Base-by-base conservation (phyloP, 768 basidiomycete species). In the Boletus bicolor region DNA sequence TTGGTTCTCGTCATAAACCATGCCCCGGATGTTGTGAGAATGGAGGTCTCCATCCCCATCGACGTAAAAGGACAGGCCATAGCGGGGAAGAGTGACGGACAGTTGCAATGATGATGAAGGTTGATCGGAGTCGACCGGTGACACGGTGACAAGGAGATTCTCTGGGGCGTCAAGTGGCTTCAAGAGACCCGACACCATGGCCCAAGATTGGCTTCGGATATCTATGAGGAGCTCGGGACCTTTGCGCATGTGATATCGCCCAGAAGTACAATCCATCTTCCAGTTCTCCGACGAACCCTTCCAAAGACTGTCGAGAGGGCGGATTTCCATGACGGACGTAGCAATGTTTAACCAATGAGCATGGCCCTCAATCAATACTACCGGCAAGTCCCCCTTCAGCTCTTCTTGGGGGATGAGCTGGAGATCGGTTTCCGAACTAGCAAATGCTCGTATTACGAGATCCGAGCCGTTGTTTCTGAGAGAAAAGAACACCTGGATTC, bases 1-100 rank as follows among this genome's bases (percentile, higher is more conserved):
- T 54, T 81, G 81, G 37, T 67, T 48, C 3, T 49, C 1, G 49
- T 80, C 77, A n/a, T 80, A 66, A 15, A 76, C 63, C 71, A 78
- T 79, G 21, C 66, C 70, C 15, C 73, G 72, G 35, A 79, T 66
- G 39, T 77, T 77, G 9, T 55, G 65, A 37, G 74, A 80, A 53
- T 76, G 73, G 24, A 82, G 60, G 26, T 68, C 62, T 15, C 64
- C 61, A 2, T 62, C 63, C 1, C 64, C 44, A 32, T 73, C 68
- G 19, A 78, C 36, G 45, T 72, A 73, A 51, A 82, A 82, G 0
- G 72, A 67, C 8, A 82, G 63, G 2, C 66, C 63, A 48, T 75
- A 76, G 17, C 78, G 76, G 34, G 77, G 77, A 7, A 82, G 61
- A 0, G 63, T 53, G 38, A 74, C 65, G 1, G 58, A 63, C 0